Evolutionary conservation across 2,329 filamentous ascomycete species (phyloP), one percentile per base, ranked within the genome.

Genomic region (Akanthomyces uredinophilus): DNA sequence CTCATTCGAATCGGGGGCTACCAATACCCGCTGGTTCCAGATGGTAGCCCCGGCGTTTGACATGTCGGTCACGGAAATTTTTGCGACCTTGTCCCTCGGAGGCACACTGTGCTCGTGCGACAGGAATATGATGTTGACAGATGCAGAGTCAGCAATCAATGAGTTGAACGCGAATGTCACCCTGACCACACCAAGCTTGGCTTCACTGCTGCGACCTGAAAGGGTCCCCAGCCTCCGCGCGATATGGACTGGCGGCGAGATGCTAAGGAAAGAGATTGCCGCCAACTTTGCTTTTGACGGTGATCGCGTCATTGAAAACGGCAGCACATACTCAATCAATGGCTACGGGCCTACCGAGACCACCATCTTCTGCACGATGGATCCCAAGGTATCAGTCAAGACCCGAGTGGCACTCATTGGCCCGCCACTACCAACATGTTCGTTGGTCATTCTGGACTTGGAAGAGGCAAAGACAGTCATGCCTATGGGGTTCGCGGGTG

Each of bases 31-130:
- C 35, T 54, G 51, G 51, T 54, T 54, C 37, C 51, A 54, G 51
- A 54, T 54, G 32, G 51, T 43, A n/a, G 51, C 51, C 37, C 51
- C 51, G n/a, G 37, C 51, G 22, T 54, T 54, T 54, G 51, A 54
- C 35, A 39, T 43, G 51, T 54, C 51, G 24, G 51, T 54, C 35
- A 43, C 37, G 35, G 51, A 54, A 35, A 41, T 54, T 11, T 54
- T 54, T 54, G 51, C 22, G 20, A 54, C 51, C 35, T 29, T 54
- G 32, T 54, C 51, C 4, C n/a, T 54, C 51, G 51, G 51, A 54
- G 51, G 51, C 18, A 54, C 51, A 27, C 18, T 54, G 37, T 54
- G 51, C 35, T 54, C 51, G 51, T 54, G 51, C 51, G 51, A 54
- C 20, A 54, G 51, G 29, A 54, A 14, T 27, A 54, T 43, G 51